Evolutionary conservation across 2,329 filamentous ascomycete genomes (phyloP).

Genomic region (Sclerotinia sclerotiorum): DNA sequence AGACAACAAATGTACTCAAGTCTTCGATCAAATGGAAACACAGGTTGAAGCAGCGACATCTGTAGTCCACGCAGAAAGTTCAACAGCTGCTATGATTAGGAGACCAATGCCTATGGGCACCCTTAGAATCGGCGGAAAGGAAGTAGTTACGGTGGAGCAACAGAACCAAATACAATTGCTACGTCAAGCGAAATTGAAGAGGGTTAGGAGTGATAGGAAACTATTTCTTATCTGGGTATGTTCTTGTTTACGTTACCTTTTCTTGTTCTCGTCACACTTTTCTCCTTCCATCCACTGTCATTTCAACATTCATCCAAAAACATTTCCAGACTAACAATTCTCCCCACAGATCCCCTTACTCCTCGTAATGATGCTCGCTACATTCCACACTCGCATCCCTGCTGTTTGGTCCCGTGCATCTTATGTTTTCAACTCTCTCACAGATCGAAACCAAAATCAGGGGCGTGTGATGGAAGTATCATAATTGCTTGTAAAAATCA

Average conservation of each 20-base stretch:
- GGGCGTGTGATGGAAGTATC: slow-evolving; percentile 37
- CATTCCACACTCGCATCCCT: slow-evolving; percentile 54
- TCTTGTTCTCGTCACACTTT: not conserved
- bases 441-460: slow-evolving; percentile 24
- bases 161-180: slow-evolving; percentile 62
- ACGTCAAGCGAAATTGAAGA: slow-evolving; percentile 63
- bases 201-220: slow-evolving; percentile 61
- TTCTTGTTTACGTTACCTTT: slow-evolving; percentile 20
- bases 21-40: slow-evolving; percentile 49
- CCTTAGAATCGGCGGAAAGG: slow-evolving; percentile 62
- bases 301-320: not conserved
- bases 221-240: slow-evolving; percentile 68
- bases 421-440: slow-evolving; percentile 30
- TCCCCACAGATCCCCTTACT: slow-evolving; percentile 51
- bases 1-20: slow-evolving; percentile 55
- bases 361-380: slow-evolving; percentile 49
- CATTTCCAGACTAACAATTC: slow-evolving; percentile 7
- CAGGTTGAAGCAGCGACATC: slow-evolving; percentile 9
- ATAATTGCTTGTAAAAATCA: slow-evolving; percentile 23
- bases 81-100: slow-evolving; percentile 44
- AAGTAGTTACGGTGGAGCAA: slow-evolving; percentile 63
- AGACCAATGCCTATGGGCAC: slow-evolving; percentile 42
- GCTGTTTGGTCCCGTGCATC: slow-evolving; percentile 42
- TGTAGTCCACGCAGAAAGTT: slow-evolving; percentile 34
- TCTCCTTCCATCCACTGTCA: too few species aligned